Base-by-base conservation (phyloP, 2,329 filamentous ascomycete species). In the Colletotrichum musicola region DNA sequence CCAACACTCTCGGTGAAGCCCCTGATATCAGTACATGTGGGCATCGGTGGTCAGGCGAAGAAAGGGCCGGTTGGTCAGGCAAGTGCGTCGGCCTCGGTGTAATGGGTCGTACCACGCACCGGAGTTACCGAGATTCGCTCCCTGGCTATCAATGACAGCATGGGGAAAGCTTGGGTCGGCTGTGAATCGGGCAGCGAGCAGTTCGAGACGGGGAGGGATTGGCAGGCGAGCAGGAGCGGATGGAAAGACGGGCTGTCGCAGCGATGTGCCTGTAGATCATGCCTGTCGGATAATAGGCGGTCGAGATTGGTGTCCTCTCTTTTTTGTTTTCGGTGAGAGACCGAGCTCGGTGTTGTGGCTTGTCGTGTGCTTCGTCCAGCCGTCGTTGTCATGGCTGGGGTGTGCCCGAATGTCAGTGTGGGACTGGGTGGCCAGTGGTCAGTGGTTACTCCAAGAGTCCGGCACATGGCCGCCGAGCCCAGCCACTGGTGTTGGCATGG, bases 261-360 rank as follows among this genome's bases (percentile, higher is more conserved):
- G 30, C 38, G 62, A 53, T 38, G 47, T 46, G 25, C 47, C 38
- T 51, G 62, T n/a, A 64, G 62, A 27, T 60, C 54, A 60, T 38
- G 46, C 12, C 38, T 64, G 25, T 12, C 7, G 38, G 47, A 47
- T 27, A 46, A 13, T 40, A n/a, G 40, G 40, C 40, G 40, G 40
- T 13, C 27, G 55, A 58, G 18, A n/a, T 44, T 30, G 44, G 46
- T 40, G 56, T 25, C 22, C 4, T 25, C 22, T 25, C 22, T 25
- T 25, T 25, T 25, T 25, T 25, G 16, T n/a, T 54, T 59, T 42
- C 54, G 47, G 61, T 64, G 18, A 53, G 53, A 57, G 53, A 54
- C 65, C 54, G 65, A 64, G 46, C 10, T 22, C 20, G 27, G 51
- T 30, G 20, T 22, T 30, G 25, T 10, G 46, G 40, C 40, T 44